Evolutionary conservation across 169 alveolate genomes (phyloP).

Genomic region (Plasmodium adleri): DNA sequence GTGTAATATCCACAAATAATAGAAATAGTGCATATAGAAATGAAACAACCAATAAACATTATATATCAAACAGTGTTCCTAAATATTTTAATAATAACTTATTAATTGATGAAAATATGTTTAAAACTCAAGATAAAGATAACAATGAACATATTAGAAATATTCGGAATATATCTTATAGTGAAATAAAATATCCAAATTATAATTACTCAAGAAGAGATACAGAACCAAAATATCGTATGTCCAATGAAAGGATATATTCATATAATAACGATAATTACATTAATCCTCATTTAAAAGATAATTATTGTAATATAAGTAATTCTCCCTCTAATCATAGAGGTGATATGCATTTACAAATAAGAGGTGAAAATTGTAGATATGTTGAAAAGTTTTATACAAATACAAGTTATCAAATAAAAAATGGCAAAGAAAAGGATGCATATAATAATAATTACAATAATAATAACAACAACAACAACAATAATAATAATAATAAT

Average conservation of each 20-base stretch:
- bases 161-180: constrained; percentile 6
- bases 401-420: constrained; percentile 2
- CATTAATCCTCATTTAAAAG: constrained; percentile 13
- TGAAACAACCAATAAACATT: neutral
- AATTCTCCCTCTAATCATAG: neutral
- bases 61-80: neutral
- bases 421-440: constrained; percentile 9
- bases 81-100: constrained; percentile 16
- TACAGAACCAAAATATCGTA: constrained; percentile 4
- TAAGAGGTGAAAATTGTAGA: neutral
- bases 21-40: neutral
- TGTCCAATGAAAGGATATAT: constrained; percentile 2
- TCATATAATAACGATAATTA: neutral
- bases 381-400: constrained; percentile 1
- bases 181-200: neutral
- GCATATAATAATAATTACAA: neutral
- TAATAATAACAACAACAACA: neutral
- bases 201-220: constrained; percentile 18
- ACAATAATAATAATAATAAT: neutral
- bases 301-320: constrained; percentile 5
- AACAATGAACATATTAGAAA: neutral
- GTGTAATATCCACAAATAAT: neutral
- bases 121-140: neutral
- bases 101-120: constrained; percentile 10
- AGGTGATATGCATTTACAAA: constrained; percentile 18